Base-by-base conservation (phyloP, 164 flowering plant genomes). In the Piper longum region DNA sequence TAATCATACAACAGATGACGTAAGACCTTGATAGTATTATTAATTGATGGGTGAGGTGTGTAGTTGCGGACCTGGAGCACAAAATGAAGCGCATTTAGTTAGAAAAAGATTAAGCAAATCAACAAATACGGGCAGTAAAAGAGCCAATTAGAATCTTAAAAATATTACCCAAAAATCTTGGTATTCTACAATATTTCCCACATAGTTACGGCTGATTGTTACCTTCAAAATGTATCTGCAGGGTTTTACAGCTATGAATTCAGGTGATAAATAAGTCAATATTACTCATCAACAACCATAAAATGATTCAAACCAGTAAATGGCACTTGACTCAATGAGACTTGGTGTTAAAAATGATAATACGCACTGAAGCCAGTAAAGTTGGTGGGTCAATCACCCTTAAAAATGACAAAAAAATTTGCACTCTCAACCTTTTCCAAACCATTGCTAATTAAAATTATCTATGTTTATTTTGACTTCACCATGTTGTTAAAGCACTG, bases 1-100 rank as follows among this genome's bases (percentile, higher is more conserved):
- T 26, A 26, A 26, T 26, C 36, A 26, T 26, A 26, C 36, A 26
- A 26, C 36, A 26, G 36, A 26, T 26, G 36, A 26, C 1, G 36
- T 26, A 26, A 26, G 36, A 91, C 98, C 98, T 91, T 91, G 69
- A 91, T 89, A 65, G 96, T 91, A 73, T 83, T 91, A 76, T 91
- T 91, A 59, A 89, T 81, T 62, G 90, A 60, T 64, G 98, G 95
- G 68, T 72, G 74, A 56, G 91, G 91, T 42, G 84, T 75, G 70
- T 82, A 87, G 67, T 91, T 91, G 61, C 88, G 87, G 60, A 91
- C 96, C 96, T 91, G 84, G 69, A 26, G 41, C 60, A 78, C 18
- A 57, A 18, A 18, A 57, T 7, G 36, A 48, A 48, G 52, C 14
- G 14, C 52, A 48, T 48, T 48, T 26, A 26, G 36, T 1, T 9